A percentile compares a stretch with the other conserved stretches of the same genome.
phyloP scores from a whole-genome alignment of 1,284 basidiomycete species.

The Apiotrichum porosum region DNA sequence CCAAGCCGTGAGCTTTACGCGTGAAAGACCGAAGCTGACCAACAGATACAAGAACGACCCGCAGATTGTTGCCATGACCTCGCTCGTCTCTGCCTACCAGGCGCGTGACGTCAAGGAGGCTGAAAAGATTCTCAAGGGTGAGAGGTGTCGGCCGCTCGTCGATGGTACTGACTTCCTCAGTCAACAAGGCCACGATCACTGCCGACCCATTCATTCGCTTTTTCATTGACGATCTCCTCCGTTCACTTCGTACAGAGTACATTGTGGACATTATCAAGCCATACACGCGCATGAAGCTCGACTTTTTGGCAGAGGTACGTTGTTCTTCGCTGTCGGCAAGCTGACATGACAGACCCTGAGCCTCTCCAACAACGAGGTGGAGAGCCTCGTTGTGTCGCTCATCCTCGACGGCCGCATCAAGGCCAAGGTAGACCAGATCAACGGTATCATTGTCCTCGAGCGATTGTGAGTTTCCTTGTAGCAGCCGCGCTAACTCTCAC shows the following conservation, averaged over 20 bases:
- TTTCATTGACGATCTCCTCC: conserved; percentile 92
- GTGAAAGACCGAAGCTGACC: conserved; percentile 6
- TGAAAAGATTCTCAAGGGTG: conserved; percentile 83
- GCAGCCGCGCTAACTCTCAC: background rate
- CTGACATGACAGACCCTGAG: conserved; percentile 71
- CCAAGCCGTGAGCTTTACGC: conserved; percentile 68
- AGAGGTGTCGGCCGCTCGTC: too few relatives aligned
- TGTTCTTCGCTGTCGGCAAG: background rate
- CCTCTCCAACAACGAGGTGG: conserved; percentile 78
- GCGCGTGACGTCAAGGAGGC: conserved; percentile 91
- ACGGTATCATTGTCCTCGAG: conserved; percentile 84
- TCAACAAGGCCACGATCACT: conserved; percentile 90
- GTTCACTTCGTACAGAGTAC: conserved; percentile 89
- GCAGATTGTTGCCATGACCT: conserved; percentile 97
- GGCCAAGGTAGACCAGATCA: conserved; percentile 92
- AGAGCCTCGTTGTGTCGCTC: conserved; percentile 85
- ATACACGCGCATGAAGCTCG: conserved; percentile 86
- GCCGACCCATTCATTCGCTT: conserved; percentile 86
- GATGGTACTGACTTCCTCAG: too few relatives aligned
- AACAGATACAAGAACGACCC: conserved; percentile 91
- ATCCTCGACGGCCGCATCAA: conserved; percentile 94
- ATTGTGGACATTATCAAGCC: conserved; percentile 96
- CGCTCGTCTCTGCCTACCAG: conserved; percentile 93
- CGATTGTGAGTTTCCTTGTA: conserved; percentile 58
- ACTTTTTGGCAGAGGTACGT: conserved; percentile 78